phyloP scores from a whole-genome alignment of 345 rosid species.

The Trapa bicornis region DNA sequence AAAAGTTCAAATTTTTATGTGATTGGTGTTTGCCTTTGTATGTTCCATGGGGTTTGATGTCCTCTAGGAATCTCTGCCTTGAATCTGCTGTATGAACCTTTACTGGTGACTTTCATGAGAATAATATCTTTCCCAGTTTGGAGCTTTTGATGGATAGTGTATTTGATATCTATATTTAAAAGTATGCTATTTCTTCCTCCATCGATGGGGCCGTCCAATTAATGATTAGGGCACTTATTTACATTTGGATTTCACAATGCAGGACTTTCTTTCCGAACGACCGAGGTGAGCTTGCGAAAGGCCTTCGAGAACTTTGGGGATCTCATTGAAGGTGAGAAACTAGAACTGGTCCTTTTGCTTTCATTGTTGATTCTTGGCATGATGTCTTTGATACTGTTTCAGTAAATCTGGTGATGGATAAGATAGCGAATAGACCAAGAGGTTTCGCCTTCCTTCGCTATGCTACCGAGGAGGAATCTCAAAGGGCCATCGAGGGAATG shows the following conservation, averaged over 20 bases:
- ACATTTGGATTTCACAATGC: slow-evolving; percentile 5
- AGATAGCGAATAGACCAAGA: slow-evolving; percentile 59
- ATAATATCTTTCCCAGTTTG: no score
- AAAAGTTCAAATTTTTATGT: no score
- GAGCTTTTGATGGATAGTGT: no score
- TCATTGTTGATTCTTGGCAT: background rate
- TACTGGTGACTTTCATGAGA: no score
- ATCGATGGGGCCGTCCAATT: background rate
- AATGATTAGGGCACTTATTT: background rate
- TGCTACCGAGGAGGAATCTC: slow-evolving; percentile 60
- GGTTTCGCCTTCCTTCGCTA: slow-evolving; percentile 72
- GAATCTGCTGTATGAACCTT: no score
- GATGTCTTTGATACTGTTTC: background rate
- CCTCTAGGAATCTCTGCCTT: no score
- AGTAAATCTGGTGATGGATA: slow-evolving; percentile 84
- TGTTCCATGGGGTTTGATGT: no score
- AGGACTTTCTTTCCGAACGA: slow-evolving; percentile 77
- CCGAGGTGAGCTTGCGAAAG: slow-evolving; percentile 55
- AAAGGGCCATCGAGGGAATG: slow-evolving; percentile 68
- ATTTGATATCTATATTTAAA: no score
- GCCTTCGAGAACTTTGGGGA: slow-evolving; percentile 57
- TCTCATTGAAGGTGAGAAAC: slow-evolving; percentile 40
- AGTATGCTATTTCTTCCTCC: no score
- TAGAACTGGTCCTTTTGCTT: background rate
- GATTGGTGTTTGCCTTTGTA: no score